Conservation (phyloP, 805 yeast species). For the Naumovozyma dairenensis region DNA sequence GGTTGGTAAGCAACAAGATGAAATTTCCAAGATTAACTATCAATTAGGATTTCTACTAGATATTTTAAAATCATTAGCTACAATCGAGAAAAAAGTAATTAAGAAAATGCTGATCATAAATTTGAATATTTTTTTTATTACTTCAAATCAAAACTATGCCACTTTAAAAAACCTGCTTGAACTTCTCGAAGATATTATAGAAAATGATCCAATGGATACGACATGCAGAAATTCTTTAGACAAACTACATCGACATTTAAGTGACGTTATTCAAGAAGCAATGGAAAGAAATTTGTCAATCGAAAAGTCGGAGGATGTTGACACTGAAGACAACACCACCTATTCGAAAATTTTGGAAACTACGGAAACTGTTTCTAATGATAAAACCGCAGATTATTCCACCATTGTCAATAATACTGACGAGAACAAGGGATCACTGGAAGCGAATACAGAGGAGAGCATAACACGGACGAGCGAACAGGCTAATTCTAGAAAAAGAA, state of each 20-base stretch:
- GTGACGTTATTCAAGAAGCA: slow-evolving; percentile 8
- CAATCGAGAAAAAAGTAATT: slow-evolving; percentile 39
- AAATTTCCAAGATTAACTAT: slow-evolving; percentile 34
- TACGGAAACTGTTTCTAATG: too few species aligned
- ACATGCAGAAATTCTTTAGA: slow-evolving; percentile 29
- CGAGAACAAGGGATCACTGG: too few species aligned
- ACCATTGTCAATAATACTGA: too few species aligned
- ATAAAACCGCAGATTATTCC: too few species aligned
- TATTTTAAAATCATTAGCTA: slow-evolving; percentile 40
- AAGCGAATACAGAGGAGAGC: too few species aligned
- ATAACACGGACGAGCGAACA: too few species aligned
- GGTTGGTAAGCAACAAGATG: slow-evolving; percentile 39
- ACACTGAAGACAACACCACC: too few species aligned
- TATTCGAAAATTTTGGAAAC: too few species aligned
- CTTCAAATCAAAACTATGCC: slow-evolving; percentile 22
- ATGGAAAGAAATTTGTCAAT: too few species aligned
- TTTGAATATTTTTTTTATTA: slow-evolving; percentile 40
- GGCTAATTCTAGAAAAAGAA: too few species aligned
- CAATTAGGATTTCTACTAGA: slow-evolving; percentile 51
- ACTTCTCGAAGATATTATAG: slow-evolving; percentile 24
- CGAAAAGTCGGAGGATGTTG: too few species aligned
- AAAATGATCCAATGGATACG: slow-evolving; percentile 26
- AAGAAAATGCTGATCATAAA: slow-evolving; percentile 45
- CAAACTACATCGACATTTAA: slow-evolving; percentile 18
- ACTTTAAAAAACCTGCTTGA: slow-evolving; percentile 22